Evolutionary conservation across 129 eudicot species (phyloP).

Genomic region (Artemisia argyi): DNA sequence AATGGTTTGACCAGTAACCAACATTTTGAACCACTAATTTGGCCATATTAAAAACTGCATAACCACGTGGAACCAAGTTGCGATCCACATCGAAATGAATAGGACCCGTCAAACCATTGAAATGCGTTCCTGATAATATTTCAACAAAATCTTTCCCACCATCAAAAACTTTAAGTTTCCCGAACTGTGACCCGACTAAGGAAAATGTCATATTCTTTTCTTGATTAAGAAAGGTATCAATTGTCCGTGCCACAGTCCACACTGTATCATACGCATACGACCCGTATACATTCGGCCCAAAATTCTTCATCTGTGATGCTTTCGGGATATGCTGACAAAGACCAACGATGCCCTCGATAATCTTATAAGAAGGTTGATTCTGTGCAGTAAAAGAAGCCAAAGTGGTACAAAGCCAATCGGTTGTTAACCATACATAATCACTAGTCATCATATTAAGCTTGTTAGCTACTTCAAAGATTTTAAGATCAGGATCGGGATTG

Average conservation of each 20-base stretch:
- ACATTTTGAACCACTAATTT: conserved; percentile 29
- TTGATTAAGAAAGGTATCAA: conserved; percentile 41
- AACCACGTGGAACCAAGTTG: conserved; percentile 43
- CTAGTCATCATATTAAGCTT: conserved; percentile 51
- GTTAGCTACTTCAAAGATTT: conserved; percentile 40
- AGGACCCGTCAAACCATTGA: conserved; percentile 63
- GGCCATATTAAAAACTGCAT: conserved; percentile 44
- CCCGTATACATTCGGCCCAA: conserved; percentile 41
- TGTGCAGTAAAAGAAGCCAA: conserved; percentile 41
- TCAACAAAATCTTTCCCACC: conserved; percentile 42
- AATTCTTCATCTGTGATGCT: conserved; percentile 12
- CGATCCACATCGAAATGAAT: conserved; percentile 48
- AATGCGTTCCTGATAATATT: conserved; percentile 42
- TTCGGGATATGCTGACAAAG: conserved; percentile 43
- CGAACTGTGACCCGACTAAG: conserved; percentile 36
- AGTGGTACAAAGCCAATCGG: conserved; percentile 61
- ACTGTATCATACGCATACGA: conserved; percentile 54
- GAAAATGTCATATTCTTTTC: conserved; percentile 41
- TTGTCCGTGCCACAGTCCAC: conserved; percentile 49
- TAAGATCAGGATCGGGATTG: conserved; percentile 48
- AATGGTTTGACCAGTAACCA: conserved; percentile 74
- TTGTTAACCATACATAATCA: conserved; percentile 56
- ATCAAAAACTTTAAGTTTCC: conserved; percentile 51
- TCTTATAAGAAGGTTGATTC: conserved; percentile 20
- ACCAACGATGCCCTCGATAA: conserved; percentile 51